Evolutionary conservation across 257 asterid species (phyloP).

Genomic region (Coffea canephora): DNA sequence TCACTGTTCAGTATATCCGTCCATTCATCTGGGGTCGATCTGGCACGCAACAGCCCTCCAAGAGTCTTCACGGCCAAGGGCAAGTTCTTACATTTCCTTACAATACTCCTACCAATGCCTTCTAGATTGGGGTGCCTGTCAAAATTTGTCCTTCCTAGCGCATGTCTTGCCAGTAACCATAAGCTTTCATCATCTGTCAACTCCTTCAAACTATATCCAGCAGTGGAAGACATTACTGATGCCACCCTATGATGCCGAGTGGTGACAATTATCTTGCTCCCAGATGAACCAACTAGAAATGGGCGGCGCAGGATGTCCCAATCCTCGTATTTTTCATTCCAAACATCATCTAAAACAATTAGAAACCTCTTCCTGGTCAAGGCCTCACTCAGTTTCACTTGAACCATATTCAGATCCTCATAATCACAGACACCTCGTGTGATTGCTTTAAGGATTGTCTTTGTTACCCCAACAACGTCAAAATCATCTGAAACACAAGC

Average conservation of each 20-base stretch:
- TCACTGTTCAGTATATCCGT: slow-evolving; percentile 19
- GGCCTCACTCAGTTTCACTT: slow-evolving; percentile 6
- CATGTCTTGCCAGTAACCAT: slow-evolving; percentile 16
- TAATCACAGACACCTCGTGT: slow-evolving; percentile 1
- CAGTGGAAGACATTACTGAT: slow-evolving; percentile 1
- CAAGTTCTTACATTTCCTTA: slow-evolving; percentile 18
- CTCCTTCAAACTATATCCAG: slow-evolving; percentile 1
- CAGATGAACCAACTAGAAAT: slow-evolving; percentile 14
- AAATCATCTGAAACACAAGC: slow-evolving; percentile 16
- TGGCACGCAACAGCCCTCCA: slow-evolving; percentile 7
- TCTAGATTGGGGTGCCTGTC: background rate
- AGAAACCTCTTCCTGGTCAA: slow-evolving; percentile 12
- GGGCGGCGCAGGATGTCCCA: slow-evolving; percentile 20
- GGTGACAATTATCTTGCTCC: slow-evolving; percentile 20
- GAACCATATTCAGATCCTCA: slow-evolving; percentile 12
- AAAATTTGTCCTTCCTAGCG: slow-evolving; percentile 1
- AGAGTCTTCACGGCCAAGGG: slow-evolving; percentile 24
- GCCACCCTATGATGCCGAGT: slow-evolving; percentile 13
- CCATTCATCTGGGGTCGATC: slow-evolving; percentile 7
- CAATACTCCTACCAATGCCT: slow-evolving; percentile 12
- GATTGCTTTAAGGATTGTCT: background rate
- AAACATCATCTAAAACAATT: slow-evolving; percentile 23
- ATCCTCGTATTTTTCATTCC: slow-evolving; percentile 10
- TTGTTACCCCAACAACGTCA: background rate
- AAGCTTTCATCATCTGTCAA: slow-evolving; percentile 16